phyloP scores from a whole-genome alignment of 768 basidiomycete species.

The Tricholoma flavovirens region DNA sequence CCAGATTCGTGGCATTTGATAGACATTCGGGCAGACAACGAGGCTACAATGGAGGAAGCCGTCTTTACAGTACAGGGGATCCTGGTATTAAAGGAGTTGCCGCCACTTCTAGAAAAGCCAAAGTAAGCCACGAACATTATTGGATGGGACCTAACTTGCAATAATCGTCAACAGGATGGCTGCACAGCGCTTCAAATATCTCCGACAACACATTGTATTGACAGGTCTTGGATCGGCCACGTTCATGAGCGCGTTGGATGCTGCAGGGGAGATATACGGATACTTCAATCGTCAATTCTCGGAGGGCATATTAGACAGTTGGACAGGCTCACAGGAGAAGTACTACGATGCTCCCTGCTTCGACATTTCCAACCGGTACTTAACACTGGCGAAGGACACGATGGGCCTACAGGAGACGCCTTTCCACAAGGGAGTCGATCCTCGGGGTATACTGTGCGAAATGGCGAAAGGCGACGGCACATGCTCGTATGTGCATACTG shows the following conservation, averaged over 20 bases:
- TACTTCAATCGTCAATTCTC: background rate
- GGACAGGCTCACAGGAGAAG: background rate
- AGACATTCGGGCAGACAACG: background rate
- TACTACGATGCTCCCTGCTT: background rate
- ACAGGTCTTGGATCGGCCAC: background rate
- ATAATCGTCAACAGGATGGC: background rate
- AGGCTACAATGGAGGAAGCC: background rate
- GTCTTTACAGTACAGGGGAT: conserved; percentile 7
- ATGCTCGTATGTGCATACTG: no score
- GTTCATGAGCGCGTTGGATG: background rate
- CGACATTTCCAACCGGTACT: no score
- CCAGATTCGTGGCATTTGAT: background rate
- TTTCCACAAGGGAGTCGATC: no score
- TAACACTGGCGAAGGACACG: no score
- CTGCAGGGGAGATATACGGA: background rate
- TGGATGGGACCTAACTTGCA: no score
- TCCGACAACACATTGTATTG: background rate
- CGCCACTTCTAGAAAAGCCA: conserved; percentile 6
- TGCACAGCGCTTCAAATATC: background rate
- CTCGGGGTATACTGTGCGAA: no score
- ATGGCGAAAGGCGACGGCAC: no score
- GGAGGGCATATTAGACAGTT: background rate
- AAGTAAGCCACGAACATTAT: conserved; percentile 2
- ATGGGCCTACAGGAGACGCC: no score
- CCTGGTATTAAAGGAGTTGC: conserved; percentile 3